Evolutionary conservation across 805 yeast genomes (phyloP).

Genomic region (Kodamaea kakaduensis): DNA sequence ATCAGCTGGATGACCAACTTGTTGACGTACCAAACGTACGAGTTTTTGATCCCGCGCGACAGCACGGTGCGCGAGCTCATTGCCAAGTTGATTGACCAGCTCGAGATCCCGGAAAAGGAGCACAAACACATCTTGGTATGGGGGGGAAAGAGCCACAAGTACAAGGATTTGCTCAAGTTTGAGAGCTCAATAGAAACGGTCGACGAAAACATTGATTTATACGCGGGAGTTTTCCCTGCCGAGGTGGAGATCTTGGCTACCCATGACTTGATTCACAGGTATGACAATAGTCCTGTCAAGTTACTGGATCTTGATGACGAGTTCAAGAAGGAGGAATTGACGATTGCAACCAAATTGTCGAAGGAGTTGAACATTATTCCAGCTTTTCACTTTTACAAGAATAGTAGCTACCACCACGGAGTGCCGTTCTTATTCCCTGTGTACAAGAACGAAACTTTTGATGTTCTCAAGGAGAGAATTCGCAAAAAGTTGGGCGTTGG

Average conservation of each 20-base stretch:
- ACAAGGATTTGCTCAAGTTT: constrained; percentile 34
- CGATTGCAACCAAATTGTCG: constrained; percentile 18
- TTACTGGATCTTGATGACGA: constrained; percentile 25
- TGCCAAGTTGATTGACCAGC: constrained; percentile 51
- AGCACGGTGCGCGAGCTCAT: constrained; percentile 56
- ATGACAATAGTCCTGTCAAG: constrained; percentile 17
- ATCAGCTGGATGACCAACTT: constrained; percentile 71
- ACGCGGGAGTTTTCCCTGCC: constrained; percentile 41
- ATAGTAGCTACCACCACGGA: constrained; percentile 67
- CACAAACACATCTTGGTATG: constrained; percentile 51
- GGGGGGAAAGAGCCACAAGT: constrained; percentile 45
- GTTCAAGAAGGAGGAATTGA: constrained; percentile 21
- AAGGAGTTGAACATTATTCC: constrained; percentile 47
- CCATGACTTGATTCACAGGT: constrained; percentile 32
- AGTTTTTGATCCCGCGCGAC: constrained; percentile 62
- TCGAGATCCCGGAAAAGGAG: constrained; percentile 47
- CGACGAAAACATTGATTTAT: constrained; percentile 33
- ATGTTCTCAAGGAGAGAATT: constrained; percentile 61
- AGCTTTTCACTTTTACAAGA: constrained; percentile 75
- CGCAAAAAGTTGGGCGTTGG: constrained; percentile 71
- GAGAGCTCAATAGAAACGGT: constrained; percentile 33
- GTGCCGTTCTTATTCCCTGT: constrained; percentile 78
- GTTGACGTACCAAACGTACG: constrained; percentile 63
- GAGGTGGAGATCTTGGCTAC: constrained; percentile 37
- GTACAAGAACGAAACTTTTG: constrained; percentile 61